phyloP scores from a whole-genome alignment of 352 stramenopile species.

The Thalassiosira mediterranea region DNA sequence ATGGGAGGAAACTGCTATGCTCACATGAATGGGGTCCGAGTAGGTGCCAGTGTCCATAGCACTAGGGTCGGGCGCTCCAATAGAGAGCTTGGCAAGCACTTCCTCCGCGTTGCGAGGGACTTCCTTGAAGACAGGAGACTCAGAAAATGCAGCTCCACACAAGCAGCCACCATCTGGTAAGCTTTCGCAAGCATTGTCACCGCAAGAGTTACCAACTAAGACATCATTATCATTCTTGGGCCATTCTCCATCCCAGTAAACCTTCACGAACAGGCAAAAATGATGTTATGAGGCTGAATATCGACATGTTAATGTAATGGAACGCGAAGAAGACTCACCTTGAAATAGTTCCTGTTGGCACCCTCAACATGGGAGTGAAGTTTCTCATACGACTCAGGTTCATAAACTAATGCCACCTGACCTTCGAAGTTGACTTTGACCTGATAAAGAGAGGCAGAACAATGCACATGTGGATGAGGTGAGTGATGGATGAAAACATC shows the following conservation, averaged over 20 bases:
- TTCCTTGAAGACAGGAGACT: slow-evolving; percentile 47
- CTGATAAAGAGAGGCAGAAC: too few species aligned
- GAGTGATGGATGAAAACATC: too few species aligned
- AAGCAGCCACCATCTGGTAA: slow-evolving; percentile 51
- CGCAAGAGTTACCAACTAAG: slow-evolving; percentile 42
- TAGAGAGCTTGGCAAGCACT: slow-evolving; percentile 54
- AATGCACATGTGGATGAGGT: too few species aligned
- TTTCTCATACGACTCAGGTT: slow-evolving; percentile 45
- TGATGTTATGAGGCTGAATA: too few species aligned
- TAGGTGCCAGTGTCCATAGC: slow-evolving; percentile 49
- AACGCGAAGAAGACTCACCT: too few species aligned
- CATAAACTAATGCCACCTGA: slow-evolving; percentile 63
- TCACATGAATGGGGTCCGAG: slow-evolving; percentile 8
- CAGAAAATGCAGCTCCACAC: slow-evolving; percentile 40
- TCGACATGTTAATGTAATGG: too few species aligned
- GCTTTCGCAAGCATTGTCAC: slow-evolving; percentile 43
- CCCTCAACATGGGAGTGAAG: slow-evolving; percentile 49
- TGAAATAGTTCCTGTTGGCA: slow-evolving; percentile 67
- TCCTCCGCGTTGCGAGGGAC: slow-evolving; percentile 55
- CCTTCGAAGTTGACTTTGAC: slow-evolving; percentile 62
- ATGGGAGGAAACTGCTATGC: too few species aligned
- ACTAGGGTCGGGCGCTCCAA: slow-evolving; percentile 52
- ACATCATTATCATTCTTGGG: slow-evolving; percentile 54
- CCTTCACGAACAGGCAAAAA: too few species aligned
- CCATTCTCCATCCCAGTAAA: slow-evolving; percentile 57